Evolutionary conservation across 805 yeast genomes (phyloP).

Genomic region (Candida wancherniae): DNA sequence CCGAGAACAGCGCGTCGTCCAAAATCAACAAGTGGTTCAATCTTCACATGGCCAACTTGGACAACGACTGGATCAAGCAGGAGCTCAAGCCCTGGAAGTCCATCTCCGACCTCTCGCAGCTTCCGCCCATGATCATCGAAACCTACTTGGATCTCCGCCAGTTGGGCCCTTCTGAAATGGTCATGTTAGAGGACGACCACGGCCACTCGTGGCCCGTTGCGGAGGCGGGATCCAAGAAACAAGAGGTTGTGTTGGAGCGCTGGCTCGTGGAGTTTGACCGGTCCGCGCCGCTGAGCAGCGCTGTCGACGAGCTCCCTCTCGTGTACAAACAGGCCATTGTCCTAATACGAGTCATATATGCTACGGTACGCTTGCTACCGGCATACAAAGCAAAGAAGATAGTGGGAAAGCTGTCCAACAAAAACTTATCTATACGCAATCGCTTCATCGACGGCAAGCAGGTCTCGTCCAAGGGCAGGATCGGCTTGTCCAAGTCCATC

Average conservation of each 20-base stretch:
- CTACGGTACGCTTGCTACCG: constrained; percentile 66
- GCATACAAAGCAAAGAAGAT: constrained; percentile 51
- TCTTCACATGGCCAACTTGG: constrained; percentile 39
- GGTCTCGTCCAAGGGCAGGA: constrained; percentile 74
- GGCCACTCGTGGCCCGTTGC: constrained; percentile 54
- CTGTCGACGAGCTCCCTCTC: constrained; percentile 53
- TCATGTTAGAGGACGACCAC: constrained; percentile 53
- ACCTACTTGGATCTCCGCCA: constrained; percentile 66
- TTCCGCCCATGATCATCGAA: constrained; percentile 85
- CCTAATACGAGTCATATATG: constrained; percentile 67
- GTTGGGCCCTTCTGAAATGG: constrained; percentile 51
- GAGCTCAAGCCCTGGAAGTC: constrained; percentile 61
- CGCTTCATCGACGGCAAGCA: constrained; percentile 71
- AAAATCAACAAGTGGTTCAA: constrained; percentile 62
- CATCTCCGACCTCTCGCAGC: constrained; percentile 34
- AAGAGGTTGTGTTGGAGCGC: constrained; percentile 88
- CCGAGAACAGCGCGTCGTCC: constrained; percentile 11
- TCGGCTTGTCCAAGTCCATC: constrained; percentile 73
- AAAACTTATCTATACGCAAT: constrained; percentile 46
- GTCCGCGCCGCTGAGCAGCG: constrained; percentile 33
- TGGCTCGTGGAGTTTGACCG: constrained; percentile 83
- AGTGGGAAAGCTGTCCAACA: constrained; percentile 17
- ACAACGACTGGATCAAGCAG: constrained; percentile 38
- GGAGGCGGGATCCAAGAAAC: constrained; percentile 53
- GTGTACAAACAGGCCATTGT: constrained; percentile 73